Base-by-base conservation (phyloP, 1,284 basidiomycete genomes). In the Cryptococcus sp. region DNA sequence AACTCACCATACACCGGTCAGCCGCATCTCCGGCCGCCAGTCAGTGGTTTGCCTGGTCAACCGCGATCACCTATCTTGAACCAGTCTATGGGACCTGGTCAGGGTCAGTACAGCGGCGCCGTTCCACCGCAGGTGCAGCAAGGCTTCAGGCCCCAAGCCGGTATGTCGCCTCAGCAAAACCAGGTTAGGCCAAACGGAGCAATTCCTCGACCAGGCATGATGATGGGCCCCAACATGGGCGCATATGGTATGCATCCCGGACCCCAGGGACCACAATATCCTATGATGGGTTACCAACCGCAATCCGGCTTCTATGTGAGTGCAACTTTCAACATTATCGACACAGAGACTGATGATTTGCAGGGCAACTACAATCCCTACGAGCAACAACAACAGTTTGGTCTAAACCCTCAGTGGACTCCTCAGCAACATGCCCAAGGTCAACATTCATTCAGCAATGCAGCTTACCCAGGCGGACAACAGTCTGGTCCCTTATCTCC, bases 221-320 rank as follows among this genome's bases (percentile, higher is more conserved):
- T 58, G 55, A 62, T 60, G 61, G 53, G 56, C 30, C 61, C 61
- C 45, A 59, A 57, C n/a, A 66, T 67, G 62, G 57, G 57, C 52
- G 58, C 25, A 15, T 75, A 70, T 48, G 66, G 66, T 43, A 69
- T 74, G 67, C 72, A 70, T 49, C 67, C 66, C 19, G 59, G 60
- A 22, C 62, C 67, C 23, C 70, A 68, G 54, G 61, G 63, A 15
- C 67, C 61, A 25, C 57, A 49, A 11, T 74, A 72, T 53, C 62
- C 64, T 6, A 64, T 68, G 52, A 75, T 77, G 75, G 55, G 55
- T 11, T 73, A 73, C 57, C 53, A 55, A 11, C 69, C 64, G 22
- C 70, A 70, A 45, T 53, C 57, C 38, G 52, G 57, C 38, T 73
- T 65, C 60, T 72, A 71, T 57, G 72, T 76, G 58, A 66, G 71